phyloP scores from a whole-genome alignment of 208 protist genomes.

The Tritrichomonas foetus region DNA sequence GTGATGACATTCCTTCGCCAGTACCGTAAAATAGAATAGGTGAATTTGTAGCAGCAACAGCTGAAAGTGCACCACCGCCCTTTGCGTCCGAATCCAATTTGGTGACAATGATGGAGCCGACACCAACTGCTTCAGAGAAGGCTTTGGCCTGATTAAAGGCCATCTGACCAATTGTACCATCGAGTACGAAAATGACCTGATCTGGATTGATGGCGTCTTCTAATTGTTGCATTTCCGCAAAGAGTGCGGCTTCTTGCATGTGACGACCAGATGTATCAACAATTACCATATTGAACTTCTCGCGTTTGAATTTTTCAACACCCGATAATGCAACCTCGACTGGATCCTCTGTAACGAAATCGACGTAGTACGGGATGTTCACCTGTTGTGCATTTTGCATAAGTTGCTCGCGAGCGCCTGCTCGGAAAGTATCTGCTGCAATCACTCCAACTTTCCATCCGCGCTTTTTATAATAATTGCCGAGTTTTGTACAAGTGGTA shows the following conservation, averaged over 20 bases:
- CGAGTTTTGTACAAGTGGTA: slow-evolving; percentile 95
- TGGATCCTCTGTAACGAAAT: slow-evolving; percentile 83
- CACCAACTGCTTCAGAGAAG: slow-evolving; percentile 65
- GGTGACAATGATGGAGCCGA: slow-evolving; percentile 96
- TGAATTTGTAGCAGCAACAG: slow-evolving; percentile 83
- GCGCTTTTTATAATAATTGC: slow-evolving; percentile 78
- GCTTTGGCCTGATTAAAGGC: slow-evolving; percentile 81
- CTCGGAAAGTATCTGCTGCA: slow-evolving; percentile 97
- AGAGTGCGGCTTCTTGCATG: slow-evolving; percentile 91
- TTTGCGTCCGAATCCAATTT: slow-evolving; percentile 98
- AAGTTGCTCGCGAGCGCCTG: slow-evolving; percentile 63
- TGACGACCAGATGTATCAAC: slow-evolving; percentile 97
- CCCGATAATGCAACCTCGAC: slow-evolving; percentile 81
- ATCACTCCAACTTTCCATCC: slow-evolving; percentile 75
- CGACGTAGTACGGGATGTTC: slow-evolving; percentile 90
- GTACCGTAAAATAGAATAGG: slow-evolving; percentile 96
- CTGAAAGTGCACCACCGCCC: slow-evolving; percentile 81
- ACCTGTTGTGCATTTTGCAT: slow-evolving; percentile 95
- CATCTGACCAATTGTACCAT: slow-evolving; percentile 85
- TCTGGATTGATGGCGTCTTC: slow-evolving; percentile 68
- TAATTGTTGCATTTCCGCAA: slow-evolving; percentile 94
- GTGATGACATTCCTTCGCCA: slow-evolving; percentile 92
- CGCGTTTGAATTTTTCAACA: slow-evolving; percentile 47
- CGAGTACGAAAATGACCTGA: slow-evolving; percentile 94
- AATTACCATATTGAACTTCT: slow-evolving; percentile 91